phyloP scores from a whole-genome alignment of 1,139 yeast genomes.

The Geotrichum restrictum region DNA sequence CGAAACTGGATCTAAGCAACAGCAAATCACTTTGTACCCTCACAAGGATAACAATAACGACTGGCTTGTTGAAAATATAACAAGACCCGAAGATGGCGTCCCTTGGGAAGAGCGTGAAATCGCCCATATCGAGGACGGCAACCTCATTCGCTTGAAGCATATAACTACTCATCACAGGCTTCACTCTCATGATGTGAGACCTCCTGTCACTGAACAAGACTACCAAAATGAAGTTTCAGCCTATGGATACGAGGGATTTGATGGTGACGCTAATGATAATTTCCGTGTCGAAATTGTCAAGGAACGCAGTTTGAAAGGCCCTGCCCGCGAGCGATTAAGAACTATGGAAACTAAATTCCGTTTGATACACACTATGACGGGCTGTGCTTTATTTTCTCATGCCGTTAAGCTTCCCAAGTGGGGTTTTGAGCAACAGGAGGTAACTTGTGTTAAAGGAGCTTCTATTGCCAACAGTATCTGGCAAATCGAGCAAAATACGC shows the following conservation, averaged over 20 bases:
- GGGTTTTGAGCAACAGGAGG: conserved; percentile 98
- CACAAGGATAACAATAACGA: conserved; percentile 84
- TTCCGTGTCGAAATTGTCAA: conserved; percentile 83
- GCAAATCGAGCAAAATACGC: conserved; percentile 75
- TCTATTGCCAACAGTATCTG: conserved; percentile 69
- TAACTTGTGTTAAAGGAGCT: conserved; percentile 85
- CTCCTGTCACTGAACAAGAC: conserved; percentile 87
- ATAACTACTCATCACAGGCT: conserved; percentile 67
- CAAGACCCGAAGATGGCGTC: conserved; percentile 25
- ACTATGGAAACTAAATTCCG: conserved; percentile 84
- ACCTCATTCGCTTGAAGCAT: conserved; percentile 76
- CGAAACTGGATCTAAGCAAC: conserved; percentile 92
- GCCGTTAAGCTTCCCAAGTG: conserved; percentile 84
- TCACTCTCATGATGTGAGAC: conserved; percentile 93
- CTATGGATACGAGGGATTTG: conserved; percentile 87
- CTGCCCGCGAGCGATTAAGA: conserved; percentile 59
- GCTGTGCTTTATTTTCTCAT: conserved; percentile 84
- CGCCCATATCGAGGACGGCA: conserved; percentile 68
- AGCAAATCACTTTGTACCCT: conserved; percentile 84
- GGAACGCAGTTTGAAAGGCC: conserved; percentile 52
- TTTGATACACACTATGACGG: conserved; percentile 84
- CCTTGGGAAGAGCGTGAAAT: conserved; percentile 35
- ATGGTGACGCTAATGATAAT: conserved; percentile 94
- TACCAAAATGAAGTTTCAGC: conserved; percentile 95
- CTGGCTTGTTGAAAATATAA: conserved; percentile 64